Conservation (phyloP, 2,329 filamentous ascomycete genomes). For the Aspergillus novofumigatus region DNA sequence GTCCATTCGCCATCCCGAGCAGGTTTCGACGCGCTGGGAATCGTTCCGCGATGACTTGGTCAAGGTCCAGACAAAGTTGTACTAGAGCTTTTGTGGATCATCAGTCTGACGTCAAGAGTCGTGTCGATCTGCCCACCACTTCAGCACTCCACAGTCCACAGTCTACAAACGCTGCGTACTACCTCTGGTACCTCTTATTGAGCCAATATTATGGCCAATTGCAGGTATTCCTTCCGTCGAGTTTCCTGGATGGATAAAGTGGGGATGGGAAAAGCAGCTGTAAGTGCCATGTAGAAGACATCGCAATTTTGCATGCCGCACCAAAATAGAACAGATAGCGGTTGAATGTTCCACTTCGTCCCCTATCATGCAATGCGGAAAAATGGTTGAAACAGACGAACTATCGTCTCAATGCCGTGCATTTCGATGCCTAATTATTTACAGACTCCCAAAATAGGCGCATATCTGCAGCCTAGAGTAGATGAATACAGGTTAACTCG, state of each 20-base stretch:
- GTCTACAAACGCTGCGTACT: neutral
- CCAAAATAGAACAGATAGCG: neutral
- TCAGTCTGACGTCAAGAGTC: constrained; percentile 14
- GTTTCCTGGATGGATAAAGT: no score
- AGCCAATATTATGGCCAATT: no score
- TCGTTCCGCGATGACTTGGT: neutral
- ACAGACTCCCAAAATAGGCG: neutral
- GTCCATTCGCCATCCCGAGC: neutral
- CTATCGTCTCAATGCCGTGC: neutral
- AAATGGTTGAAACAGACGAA: no score
- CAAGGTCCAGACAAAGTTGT: neutral
- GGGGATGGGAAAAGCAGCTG: no score
- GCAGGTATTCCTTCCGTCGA: no score
- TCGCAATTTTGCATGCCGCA: no score
- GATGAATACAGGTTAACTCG: no score
- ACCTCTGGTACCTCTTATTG: neutral
- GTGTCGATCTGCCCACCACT: neutral
- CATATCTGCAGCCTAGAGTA: neutral
- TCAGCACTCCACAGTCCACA: constrained; percentile 2
- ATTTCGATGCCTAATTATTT: neutral
- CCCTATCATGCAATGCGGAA: neutral
- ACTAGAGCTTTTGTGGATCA: neutral
- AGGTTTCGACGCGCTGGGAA: neutral
- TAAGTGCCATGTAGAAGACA: no score
- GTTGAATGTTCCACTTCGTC: neutral